Evolutionary conservation across 2,329 filamentous ascomycete genomes (phyloP).

Genomic region (Aspergillus sp.): DNA sequence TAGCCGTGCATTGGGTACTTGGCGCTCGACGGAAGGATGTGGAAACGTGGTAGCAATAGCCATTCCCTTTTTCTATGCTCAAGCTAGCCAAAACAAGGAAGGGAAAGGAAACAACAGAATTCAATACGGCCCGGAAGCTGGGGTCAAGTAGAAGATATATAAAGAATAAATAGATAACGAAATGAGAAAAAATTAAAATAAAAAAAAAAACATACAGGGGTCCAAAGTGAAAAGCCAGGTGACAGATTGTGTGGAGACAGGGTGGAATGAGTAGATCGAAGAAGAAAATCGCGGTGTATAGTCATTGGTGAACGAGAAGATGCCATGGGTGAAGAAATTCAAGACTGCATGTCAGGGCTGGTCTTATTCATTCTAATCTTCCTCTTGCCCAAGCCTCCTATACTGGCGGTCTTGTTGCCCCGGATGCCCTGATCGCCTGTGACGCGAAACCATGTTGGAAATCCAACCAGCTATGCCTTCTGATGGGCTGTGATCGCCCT

Average conservation of each 20-base stretch:
- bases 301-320: not conserved
- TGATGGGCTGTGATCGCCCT: conserved; percentile 32
- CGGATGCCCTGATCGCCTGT: conserved; percentile 41
- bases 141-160: not conserved
- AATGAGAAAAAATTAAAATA: not conserved
- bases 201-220: not conserved
- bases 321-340: not conserved
- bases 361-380: conserved; percentile 30
- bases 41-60: no score
- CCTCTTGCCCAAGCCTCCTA: conserved; percentile 48
- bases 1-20: no score
- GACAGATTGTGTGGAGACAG: not conserved
- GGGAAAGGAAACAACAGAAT: not conserved
- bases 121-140: not conserved
- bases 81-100: not conserved
- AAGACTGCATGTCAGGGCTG: not conserved
- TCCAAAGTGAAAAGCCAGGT: not conserved
- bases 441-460: conserved; percentile 61
- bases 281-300: not conserved
- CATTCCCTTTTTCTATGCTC: no score
- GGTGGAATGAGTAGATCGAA: not conserved
- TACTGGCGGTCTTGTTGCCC: conserved; percentile 42
- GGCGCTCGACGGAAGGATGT: no score
- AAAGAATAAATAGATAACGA: not conserved
- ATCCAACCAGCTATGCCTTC: conserved; percentile 71